phyloP scores from a whole-genome alignment of 2,329 filamentous ascomycete species.

The Chrysoporthe puriensis region DNA sequence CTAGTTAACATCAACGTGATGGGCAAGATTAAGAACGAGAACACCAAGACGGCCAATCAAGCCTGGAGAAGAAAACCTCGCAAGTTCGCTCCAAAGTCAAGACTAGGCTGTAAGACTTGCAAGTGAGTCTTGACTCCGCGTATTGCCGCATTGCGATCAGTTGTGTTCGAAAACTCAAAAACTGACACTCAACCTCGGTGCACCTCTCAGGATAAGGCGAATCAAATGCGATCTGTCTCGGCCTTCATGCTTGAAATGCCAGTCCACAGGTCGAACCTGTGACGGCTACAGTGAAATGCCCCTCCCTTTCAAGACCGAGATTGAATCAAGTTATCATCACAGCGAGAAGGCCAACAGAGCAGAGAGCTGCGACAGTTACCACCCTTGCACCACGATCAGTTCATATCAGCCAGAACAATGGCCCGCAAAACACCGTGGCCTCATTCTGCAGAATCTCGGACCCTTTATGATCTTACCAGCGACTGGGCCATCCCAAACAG shows the following conservation, averaged over 20 bases:
- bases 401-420: not conserved
- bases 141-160: not conserved
- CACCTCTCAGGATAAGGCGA: not conserved
- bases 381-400: not conserved
- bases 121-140: not conserved
- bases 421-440: not conserved
- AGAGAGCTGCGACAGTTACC: not conserved
- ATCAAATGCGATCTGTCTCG: not conserved
- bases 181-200: not conserved
- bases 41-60: not conserved
- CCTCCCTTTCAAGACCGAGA: not conserved
- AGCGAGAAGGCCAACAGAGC: not conserved
- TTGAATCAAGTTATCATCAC: not conserved
- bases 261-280: conserved; percentile 2
- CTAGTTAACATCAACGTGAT: not conserved
- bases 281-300: not conserved
- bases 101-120: conserved; percentile 1
- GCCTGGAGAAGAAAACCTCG: not conserved
- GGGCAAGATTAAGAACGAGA: not conserved
- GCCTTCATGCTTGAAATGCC: conserved; percentile 1
- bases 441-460: not conserved
- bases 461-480: not conserved
- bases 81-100: not conserved
- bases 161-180: not conserved
- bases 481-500: not conserved